A percentile compares a stretch with the other conserved stretches of the same genome.
phyloP scores from a whole-genome alignment of 176 grass and related monocot species.

The Musa acuminata region DNA sequence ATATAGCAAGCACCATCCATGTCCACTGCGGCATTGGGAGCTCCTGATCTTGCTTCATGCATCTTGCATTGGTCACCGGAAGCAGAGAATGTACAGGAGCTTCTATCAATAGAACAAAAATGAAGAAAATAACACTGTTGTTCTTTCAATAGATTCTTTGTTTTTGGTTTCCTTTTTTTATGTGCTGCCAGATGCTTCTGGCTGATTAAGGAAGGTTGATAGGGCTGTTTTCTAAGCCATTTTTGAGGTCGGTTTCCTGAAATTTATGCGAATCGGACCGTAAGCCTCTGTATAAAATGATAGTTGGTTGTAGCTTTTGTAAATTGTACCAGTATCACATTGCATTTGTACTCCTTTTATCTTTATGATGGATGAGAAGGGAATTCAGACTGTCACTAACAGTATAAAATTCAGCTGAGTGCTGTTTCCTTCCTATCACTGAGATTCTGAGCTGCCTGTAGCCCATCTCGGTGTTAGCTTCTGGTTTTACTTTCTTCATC shows the following conservation, averaged over 20 bases:
- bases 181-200: not conserved
- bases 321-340: constrained; percentile 1
- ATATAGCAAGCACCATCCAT: too few species aligned
- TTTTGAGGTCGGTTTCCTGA: not conserved
- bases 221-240: not conserved
- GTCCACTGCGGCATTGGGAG: too few species aligned
- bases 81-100: not conserved
- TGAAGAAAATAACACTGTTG: not conserved
- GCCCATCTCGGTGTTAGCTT: too few species aligned
- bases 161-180: not conserved
- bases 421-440: too few species aligned
- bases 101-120: not conserved
- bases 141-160: not conserved
- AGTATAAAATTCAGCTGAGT: too few species aligned
- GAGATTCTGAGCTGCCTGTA: too few species aligned
- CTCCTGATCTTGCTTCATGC: not conserved
- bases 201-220: not conserved
- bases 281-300: constrained; percentile 14
- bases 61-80: not conserved
- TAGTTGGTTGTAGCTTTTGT: not conserved
- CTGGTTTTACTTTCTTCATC: too few species aligned
- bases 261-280: not conserved
- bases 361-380: not conserved
- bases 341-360: not conserved
- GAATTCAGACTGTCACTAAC: too few species aligned